Base-by-base conservation (phyloP, 179 eudicot genomes). In the Silene coronaria region DNA sequence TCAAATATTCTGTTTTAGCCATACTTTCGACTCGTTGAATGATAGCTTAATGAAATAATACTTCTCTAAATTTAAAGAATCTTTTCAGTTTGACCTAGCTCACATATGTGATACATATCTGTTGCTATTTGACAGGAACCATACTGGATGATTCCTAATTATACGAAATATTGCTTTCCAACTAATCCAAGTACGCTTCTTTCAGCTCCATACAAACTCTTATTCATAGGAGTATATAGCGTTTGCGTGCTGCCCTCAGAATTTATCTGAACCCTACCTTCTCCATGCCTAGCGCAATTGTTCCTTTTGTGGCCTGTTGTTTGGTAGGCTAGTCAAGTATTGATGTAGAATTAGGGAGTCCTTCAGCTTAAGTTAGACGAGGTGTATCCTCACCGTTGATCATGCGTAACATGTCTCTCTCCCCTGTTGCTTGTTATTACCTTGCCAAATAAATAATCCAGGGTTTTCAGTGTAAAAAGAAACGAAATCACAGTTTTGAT, bases 81-180 rank as follows among this genome's bases (percentile, higher is more conserved):
- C n/a, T 70, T 21, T 46, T 70, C 61, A 8, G 60, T 26, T 69
- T 70, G 59, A 19, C 22, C 73, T 51, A 48, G 23, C 21, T 26
- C 60, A 3, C 8, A 24, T 24, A 14, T 70, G 59, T 70, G 36
- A 48, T 46, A 70, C 26, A 24, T 68, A 23, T 70, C 73, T 26
- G 60, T 70, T 71, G 45, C 45, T 28, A 55, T 71, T 71, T 71
- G 75, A 21, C 75, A 71, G 75, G 75, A 55, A 55, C 64, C 64
- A 71, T 71, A 71, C 75, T 71, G 75, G 75, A 71, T 19, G 75
- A 71, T 71, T 71, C 75, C 55, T 71, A 53, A 71, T 71, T 71
- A 71, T 51, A 55, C 16, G 46, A 71, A 53, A 55, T 71, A 26
- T 48, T 21, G 27, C 60, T 48, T 48, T 70, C 73, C 73, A 70